These are phyloP conservation scores for Tetracladium marchalianum DNA, from an alignment of 495 filamentous ascomycete genomes.

Conservation along the genomic window DNA sequence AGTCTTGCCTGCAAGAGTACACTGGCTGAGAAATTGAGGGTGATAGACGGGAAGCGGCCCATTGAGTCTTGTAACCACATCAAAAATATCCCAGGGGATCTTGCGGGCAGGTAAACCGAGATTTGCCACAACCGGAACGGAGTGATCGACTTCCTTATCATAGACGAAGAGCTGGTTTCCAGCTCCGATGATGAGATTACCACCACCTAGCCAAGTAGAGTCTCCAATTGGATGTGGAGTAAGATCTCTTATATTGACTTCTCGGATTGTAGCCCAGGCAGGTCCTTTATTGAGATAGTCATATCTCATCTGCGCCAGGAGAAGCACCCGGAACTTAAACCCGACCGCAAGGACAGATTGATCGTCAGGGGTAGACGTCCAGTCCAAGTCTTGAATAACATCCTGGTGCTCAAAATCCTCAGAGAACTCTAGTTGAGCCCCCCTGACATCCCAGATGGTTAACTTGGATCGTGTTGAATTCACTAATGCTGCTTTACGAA, in stretches of 20 bases:
- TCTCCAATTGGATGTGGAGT: slow-evolving; percentile 91
- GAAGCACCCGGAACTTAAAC: slow-evolving; percentile 72
- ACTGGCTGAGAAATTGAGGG: slow-evolving; percentile 84
- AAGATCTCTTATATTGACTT: slow-evolving; percentile 70
- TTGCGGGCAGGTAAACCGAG: slow-evolving; percentile 49
- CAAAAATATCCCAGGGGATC: slow-evolving; percentile 55
- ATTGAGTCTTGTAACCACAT: slow-evolving; percentile 72
- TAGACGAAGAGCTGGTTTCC: slow-evolving; percentile 91
- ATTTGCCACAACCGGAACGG: slow-evolving; percentile 50
- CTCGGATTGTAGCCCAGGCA: slow-evolving; percentile 77
- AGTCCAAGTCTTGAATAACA: slow-evolving; percentile 78
- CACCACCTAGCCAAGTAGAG: slow-evolving; percentile 79
- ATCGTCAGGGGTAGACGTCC: slow-evolving; percentile 86
- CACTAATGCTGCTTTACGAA: slow-evolving; percentile 79
- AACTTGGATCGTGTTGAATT: slow-evolving; percentile 62
- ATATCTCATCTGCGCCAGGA: slow-evolving; percentile 87
- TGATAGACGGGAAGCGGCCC: slow-evolving; percentile 88
- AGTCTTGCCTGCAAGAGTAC: slow-evolving; percentile 73
- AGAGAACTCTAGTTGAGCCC: slow-evolving; percentile 71
- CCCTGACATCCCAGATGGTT: slow-evolving; percentile 87
- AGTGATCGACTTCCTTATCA: slow-evolving; percentile 60
- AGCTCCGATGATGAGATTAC: slow-evolving; percentile 74
- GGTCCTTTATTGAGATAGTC: slow-evolving; percentile 87
- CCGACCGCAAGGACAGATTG: slow-evolving; percentile 90
- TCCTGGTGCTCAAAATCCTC: slow-evolving; percentile 64